Evolutionary conservation across 371 early-diverging fungal species (phyloP), one percentile per base, ranked within the genome.

Genomic region (Mortierella sp.): DNA sequence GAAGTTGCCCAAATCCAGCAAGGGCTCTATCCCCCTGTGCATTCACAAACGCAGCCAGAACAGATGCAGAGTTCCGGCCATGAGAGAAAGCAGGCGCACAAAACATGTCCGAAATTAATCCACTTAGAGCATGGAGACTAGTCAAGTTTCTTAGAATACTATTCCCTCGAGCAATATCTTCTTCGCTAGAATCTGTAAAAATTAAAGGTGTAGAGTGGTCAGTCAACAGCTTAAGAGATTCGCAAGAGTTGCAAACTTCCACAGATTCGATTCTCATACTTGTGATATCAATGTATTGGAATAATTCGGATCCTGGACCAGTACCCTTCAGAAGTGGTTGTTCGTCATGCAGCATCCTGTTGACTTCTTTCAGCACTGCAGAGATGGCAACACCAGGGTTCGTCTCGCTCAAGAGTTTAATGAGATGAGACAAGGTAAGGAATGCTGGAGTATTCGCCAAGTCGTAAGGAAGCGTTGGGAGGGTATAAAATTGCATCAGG

Each of bases 381-480:
- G 76, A 50, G 11, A 88, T 85, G 4, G 90, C 87, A 0, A 84
- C 83, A 6, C 86, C 74, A 6, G 92, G 84, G 68, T 92, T 90
- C 32, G 87, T 86, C 53, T 95, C 96, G 47, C 90, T 86, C 52
- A 94, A 86, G 62, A 92, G 67, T 28, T 94, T 89, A 74, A 97
- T 87, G 11, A 95, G 81, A 67, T 93, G 93, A 5, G 92, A 89
- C 19, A 95, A 76, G 4, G 94, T 89, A 67, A 90, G 90, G 19
- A 91, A 90, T 0, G 92, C 89, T n/a, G 88, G 77, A 1, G 92
- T 89, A 0, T 89, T 83, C 2, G 93, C 90, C 70, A 95, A 92
- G 72, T 95, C 94, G 61, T 92, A 91, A 2, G 96, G 95, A 4
- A 96, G 65, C 0, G 91, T 76, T 0, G 94, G 93, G 11, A 95